A percentile compares a stretch with the other conserved stretches of the same genome.
Evolutionary conservation across 2,329 filamentous ascomycete species (phyloP).

Genomic region (Nothopassalora personata): DNA sequence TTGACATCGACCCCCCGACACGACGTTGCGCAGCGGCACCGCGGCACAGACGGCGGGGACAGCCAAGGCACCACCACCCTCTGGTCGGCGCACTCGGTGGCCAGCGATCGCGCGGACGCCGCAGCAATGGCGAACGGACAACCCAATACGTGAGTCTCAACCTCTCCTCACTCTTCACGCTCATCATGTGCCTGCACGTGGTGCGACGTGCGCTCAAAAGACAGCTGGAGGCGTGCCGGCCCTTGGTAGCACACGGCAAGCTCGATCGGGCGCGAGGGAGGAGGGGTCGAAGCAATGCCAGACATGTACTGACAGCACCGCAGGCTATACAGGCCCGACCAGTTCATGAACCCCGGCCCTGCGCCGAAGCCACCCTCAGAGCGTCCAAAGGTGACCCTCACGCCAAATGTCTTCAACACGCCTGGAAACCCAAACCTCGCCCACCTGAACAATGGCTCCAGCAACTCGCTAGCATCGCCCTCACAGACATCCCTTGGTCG

Average conservation of each 20-base stretch:
- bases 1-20: not conserved
- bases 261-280: not conserved
- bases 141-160: not conserved
- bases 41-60: not conserved
- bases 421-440: constrained; percentile 63
- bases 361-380: constrained; percentile 85
- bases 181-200: not conserved
- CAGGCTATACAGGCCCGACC: constrained; percentile 57
- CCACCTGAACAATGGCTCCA: constrained; percentile 10
- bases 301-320: constrained; percentile 2
- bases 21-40: not conserved
- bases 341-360: constrained; percentile 95
- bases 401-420: constrained; percentile 64
- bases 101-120: not conserved
- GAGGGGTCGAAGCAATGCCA: not conserved
- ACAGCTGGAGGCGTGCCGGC: not conserved
- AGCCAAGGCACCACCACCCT: not conserved
- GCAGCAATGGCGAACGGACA: not conserved
- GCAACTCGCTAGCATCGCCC: constrained; percentile 36
- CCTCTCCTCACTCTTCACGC: not conserved
- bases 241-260: not conserved
- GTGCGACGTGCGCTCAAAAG: not conserved
- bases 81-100: not conserved
- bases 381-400: constrained; percentile 68
- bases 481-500: constrained; percentile 38